Evolutionary conservation across 306 rosid genomes (phyloP).

Genomic region (Prinsepia uniflora): DNA sequence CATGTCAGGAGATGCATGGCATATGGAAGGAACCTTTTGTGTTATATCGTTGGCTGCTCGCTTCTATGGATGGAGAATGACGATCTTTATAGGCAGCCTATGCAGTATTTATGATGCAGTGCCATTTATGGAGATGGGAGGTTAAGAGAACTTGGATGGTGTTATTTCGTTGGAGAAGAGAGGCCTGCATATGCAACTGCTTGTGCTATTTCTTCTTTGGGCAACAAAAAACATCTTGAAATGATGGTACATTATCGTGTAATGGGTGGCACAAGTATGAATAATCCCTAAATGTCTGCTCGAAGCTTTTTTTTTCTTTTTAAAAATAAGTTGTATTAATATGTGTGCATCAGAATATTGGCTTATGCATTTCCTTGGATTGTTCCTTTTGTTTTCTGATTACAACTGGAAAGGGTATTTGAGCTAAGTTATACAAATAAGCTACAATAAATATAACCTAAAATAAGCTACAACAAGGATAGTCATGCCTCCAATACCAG

Average conservation of each 20-base stretch:
- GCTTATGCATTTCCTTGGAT: too few species aligned
- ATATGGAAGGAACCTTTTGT: slow-evolving; percentile 1
- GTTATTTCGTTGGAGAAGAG: not conserved
- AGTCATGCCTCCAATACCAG: not conserved
- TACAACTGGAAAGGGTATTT: too few species aligned
- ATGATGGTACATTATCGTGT: not conserved
- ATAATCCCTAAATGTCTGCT: not conserved
- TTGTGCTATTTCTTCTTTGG: not conserved
- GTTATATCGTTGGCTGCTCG: slow-evolving; percentile 18
- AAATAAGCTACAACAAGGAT: too few species aligned
- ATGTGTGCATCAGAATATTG: too few species aligned
- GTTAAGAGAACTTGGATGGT: not conserved
- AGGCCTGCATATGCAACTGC: not conserved
- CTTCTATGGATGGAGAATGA: slow-evolving; percentile 25
- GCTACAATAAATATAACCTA: too few species aligned
- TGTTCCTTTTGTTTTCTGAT: too few species aligned
- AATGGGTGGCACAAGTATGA: not conserved
- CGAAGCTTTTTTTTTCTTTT: not conserved
- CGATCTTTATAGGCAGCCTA: slow-evolving; percentile 6
- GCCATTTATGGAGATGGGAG: not conserved
- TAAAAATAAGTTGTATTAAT: not conserved
- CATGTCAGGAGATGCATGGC: slow-evolving; percentile 24
- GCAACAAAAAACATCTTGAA: not conserved
- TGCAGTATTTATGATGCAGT: not conserved
- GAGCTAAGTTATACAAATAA: too few species aligned